Base-by-base conservation (phyloP, 2,329 filamentous ascomycete genomes). In the Pseudocercospora fuligena region DNA sequence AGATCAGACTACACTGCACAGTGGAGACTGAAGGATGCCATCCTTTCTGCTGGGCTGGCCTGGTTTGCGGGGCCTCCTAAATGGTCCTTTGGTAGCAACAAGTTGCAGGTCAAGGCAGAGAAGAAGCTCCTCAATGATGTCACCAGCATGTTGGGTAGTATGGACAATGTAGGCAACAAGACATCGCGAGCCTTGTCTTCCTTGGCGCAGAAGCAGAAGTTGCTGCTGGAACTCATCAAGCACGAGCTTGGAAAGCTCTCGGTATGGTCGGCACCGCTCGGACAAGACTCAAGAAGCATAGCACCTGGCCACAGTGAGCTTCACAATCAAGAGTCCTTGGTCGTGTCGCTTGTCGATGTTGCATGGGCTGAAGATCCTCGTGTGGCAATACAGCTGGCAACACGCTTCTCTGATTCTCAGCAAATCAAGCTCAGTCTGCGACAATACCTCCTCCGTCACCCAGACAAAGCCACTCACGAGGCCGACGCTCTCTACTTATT, bases 11-110 rank as follows among this genome's bases (percentile, higher is more conserved):
- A 90, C 25, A 85, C 87, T 29, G 87, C 89, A 6, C 89, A 91
- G 74, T 95, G 92, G 89, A 89, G 90, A 66, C 83, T 98, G 43
- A 97, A 97, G 78, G 94, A 98, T 75, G 89, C 92, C 71, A 90
- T 97, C 60, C 79, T 99, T 43, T 94, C 93, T 5, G 93, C 93
- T 31, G 94, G 89, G 14, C 83, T 99, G 33, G 89, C 87, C 68
- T 99, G 96, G 96, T 99, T 99, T 79, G 88, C 85, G 46, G 87
- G 89, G 71, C 83, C 92, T 5, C 92, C 94, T 14, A 88, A 84
- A 71, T 99, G 95, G 94, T 97, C 95, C 0, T 98, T 95, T 79
- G 95, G 95, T 64, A 95, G 94, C 73, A 99, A 97, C 76, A 87
- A 92, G 58, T 82, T 99, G 16, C 95, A 99, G 77, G 84, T 98